These are phyloP conservation scores for Hypomontagnella submonticulosa DNA, from an alignment of 495 filamentous ascomycete genomes.

Conservation along the genomic window DNA sequence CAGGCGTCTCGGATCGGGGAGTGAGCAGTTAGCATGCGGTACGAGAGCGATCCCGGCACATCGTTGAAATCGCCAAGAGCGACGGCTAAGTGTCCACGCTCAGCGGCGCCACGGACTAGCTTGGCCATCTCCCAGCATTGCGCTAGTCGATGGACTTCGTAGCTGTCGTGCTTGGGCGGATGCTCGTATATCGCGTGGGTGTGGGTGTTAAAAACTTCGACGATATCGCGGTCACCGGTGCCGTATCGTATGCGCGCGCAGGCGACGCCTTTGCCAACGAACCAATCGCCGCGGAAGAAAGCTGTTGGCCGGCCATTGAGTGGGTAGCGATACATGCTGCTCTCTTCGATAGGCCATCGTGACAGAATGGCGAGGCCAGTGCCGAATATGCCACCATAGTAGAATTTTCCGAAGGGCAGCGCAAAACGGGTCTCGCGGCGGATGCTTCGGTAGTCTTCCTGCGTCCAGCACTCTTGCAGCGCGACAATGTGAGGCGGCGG, in stretches of 20 bases:
- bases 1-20: slow-evolving; percentile 85
- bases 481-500: slow-evolving; percentile 87
- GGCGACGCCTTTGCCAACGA: slow-evolving; percentile 93
- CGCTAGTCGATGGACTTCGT: slow-evolving; percentile 87
- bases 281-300: slow-evolving; percentile 95
- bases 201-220: slow-evolving; percentile 92
- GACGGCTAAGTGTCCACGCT: slow-evolving; percentile 85
- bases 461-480: slow-evolving; percentile 95
- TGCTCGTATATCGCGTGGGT: slow-evolving; percentile 90
- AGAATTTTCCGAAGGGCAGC: slow-evolving; percentile 95
- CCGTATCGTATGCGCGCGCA: slow-evolving; percentile 83
- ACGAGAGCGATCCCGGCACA: slow-evolving; percentile 86
- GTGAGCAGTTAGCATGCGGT: slow-evolving; percentile 81
- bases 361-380: slow-evolving; percentile 93
- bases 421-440: slow-evolving; percentile 76
- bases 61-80: slow-evolving; percentile 96
- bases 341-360: slow-evolving; percentile 95
- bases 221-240: slow-evolving; percentile 69
- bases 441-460: slow-evolving; percentile 87
- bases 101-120: slow-evolving; percentile 83
- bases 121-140: slow-evolving; percentile 99
- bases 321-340: slow-evolving; percentile 85
- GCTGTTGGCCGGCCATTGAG: slow-evolving; percentile 93
- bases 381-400: slow-evolving; percentile 87
- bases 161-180: slow-evolving; percentile 75